Evolutionary conservation across 106 monocot species (phyloP).

Genomic region (Dendrobium huoshanense): DNA sequence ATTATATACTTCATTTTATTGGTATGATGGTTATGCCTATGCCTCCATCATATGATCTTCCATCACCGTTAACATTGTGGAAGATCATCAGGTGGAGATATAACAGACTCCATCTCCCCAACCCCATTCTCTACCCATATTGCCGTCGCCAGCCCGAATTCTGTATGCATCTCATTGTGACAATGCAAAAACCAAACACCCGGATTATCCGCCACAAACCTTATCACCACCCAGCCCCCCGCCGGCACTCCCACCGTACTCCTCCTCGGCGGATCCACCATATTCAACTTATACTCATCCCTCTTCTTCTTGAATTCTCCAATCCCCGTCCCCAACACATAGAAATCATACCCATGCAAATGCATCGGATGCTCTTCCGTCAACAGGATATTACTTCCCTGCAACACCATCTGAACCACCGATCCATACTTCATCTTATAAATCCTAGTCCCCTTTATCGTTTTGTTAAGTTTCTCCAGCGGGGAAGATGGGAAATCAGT

Average conservation of each 20-base stretch:
- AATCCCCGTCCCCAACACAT: slow-evolving; percentile 44
- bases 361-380: slow-evolving; percentile 64
- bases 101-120: slow-evolving; percentile 32
- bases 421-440: slow-evolving; percentile 41
- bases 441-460: slow-evolving; percentile 30
- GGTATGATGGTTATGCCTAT: not conserved
- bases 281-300: slow-evolving; percentile 40
- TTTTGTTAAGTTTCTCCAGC: slow-evolving; percentile 40
- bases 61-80: slow-evolving; percentile 26
- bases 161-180: slow-evolving; percentile 53
- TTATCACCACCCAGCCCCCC: slow-evolving; percentile 55
- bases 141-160: slow-evolving; percentile 56
- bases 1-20: too few relatives aligned
- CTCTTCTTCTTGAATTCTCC: slow-evolving; percentile 49
- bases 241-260: slow-evolving; percentile 52
- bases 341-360: slow-evolving; percentile 62
- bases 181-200: slow-evolving; percentile 66
- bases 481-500: slow-evolving; percentile 42
- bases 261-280: slow-evolving; percentile 51
- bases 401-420: slow-evolving; percentile 48
- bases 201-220: slow-evolving; percentile 63
- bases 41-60: too few relatives aligned
- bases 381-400: slow-evolving; percentile 40
- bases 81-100: slow-evolving; percentile 34
- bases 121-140: slow-evolving; percentile 55